phyloP scores from a whole-genome alignment of 345 rosid genomes.

The Eucalyptus urophylla region DNA sequence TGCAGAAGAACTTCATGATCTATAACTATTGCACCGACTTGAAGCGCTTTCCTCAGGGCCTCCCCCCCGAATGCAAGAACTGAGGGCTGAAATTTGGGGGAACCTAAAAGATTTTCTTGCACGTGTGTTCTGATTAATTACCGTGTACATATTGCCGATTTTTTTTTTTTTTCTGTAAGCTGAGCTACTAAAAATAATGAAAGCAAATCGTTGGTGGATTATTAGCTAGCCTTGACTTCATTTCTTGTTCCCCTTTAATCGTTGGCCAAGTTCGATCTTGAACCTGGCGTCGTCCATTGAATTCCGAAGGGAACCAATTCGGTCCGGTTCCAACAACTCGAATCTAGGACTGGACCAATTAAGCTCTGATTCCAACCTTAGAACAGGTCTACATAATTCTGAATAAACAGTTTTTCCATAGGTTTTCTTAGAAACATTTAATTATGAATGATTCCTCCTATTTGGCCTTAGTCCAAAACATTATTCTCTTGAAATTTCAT shows the following conservation, averaged over 20 bases:
- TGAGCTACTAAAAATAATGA: not conserved
- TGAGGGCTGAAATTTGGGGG: not conserved
- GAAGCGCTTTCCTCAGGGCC: slow-evolving; percentile 38
- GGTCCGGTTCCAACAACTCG: not conserved
- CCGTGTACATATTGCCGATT: not conserved
- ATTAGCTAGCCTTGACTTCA: not conserved
- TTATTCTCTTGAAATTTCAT: not conserved
- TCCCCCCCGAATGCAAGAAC: slow-evolving; percentile 31
- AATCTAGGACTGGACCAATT: not conserved
- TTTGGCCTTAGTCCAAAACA: not conserved
- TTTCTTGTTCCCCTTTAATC: not conserved
- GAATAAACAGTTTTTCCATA: not conserved
- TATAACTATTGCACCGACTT: slow-evolving; percentile 39
- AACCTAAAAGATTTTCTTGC: not conserved
- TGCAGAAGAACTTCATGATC: slow-evolving; percentile 41
- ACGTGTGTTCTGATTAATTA: not conserved
- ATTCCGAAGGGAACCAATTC: not conserved
- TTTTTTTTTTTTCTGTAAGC: not conserved
- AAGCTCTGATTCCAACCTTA: not conserved
- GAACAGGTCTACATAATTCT: not conserved
- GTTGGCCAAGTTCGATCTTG: not conserved
- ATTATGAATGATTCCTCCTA: not conserved
- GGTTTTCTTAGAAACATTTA: not conserved
- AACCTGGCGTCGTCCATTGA: not conserved
- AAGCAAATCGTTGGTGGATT: not conserved